A percentile compares a stretch with the other conserved stretches of the same genome.
Conservation (phyloP, 495 filamentous ascomycete species). For the Penicillium manginii region DNA sequence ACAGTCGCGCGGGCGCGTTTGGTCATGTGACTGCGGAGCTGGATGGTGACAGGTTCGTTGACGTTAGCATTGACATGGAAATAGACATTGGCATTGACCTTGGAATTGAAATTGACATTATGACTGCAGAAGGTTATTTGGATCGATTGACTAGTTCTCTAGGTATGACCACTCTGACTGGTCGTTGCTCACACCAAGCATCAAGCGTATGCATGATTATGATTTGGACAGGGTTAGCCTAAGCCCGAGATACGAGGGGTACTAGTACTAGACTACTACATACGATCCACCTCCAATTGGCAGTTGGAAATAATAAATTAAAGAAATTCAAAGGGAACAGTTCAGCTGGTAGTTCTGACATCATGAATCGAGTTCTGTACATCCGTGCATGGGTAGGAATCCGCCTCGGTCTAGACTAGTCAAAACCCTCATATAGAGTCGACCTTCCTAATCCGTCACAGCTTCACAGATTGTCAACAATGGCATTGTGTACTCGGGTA, state of each 20-base stretch:
- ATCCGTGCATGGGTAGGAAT: too few species aligned
- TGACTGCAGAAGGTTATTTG: too few species aligned
- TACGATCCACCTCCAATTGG: background rate
- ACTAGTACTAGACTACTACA: background rate
- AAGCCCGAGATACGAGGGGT: background rate
- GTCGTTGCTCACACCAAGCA: background rate
- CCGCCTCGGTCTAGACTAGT: too few species aligned
- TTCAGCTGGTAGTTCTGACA: background rate
- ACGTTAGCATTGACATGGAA: too few species aligned
- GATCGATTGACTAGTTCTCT: too few species aligned
- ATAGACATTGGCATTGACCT: background rate
- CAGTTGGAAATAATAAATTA: background rate
- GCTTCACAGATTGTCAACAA: background rate
- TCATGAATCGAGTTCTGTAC: too few species aligned
- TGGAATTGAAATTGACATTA: background rate
- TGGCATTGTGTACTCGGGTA: too few species aligned
- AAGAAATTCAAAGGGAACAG: background rate
- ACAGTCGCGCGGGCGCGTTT: constrained; percentile 5
- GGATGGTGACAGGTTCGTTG: too few species aligned
- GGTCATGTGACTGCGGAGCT: constrained; percentile 2
- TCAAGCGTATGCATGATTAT: background rate
- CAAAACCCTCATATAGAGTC: background rate
- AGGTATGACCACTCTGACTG: background rate
- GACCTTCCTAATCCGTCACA: constrained; percentile 1
- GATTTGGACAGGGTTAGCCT: background rate